Conservation (phyloP, 192 early-diverging fungal species). For the Coemansia sp. region DNA sequence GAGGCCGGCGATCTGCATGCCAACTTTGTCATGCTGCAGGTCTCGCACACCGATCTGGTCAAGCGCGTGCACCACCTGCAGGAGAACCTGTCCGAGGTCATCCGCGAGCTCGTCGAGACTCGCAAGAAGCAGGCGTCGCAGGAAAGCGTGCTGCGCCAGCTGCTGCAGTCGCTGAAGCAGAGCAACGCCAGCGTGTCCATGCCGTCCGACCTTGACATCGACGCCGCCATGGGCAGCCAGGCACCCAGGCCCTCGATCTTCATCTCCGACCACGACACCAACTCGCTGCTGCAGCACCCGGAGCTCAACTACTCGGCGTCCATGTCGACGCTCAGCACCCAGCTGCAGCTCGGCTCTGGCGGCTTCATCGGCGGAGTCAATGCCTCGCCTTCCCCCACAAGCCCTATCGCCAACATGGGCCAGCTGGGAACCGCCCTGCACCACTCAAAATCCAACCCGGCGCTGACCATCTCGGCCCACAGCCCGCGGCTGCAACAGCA, state of each 20-base stretch:
- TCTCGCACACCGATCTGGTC: conserved; percentile 68
- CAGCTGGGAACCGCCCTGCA: conserved; percentile 44
- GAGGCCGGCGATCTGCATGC: conserved; percentile 73
- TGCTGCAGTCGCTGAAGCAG: conserved; percentile 57
- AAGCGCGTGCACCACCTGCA: conserved; percentile 72
- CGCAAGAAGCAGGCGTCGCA: conserved; percentile 67
- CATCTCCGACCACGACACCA: conserved; percentile 53
- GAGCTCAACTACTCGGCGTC: conserved; percentile 48
- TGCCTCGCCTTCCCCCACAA: conserved; percentile 36
- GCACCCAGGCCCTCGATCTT: conserved; percentile 50
- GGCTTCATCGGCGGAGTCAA: conserved; percentile 39
- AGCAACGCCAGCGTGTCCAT: conserved; percentile 26
- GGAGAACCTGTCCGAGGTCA: conserved; percentile 68
- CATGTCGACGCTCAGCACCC: conserved; percentile 41
- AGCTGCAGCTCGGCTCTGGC: conserved; percentile 43
- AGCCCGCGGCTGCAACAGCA: conserved; percentile 18
- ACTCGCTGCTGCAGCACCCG: conserved; percentile 43
- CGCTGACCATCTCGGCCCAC: conserved; percentile 19
- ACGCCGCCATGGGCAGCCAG: conserved; percentile 44
- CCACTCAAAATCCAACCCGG: conserved; percentile 41
- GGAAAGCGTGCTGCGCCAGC: conserved; percentile 62
- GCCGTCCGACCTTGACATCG: conserved; percentile 45
- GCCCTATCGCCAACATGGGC: conserved; percentile 42
- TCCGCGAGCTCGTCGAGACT: conserved; percentile 70
- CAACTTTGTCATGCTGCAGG: conserved; percentile 75